phyloP scores from a whole-genome alignment of 805 yeast genomes.

The Pichia eremophila region DNA sequence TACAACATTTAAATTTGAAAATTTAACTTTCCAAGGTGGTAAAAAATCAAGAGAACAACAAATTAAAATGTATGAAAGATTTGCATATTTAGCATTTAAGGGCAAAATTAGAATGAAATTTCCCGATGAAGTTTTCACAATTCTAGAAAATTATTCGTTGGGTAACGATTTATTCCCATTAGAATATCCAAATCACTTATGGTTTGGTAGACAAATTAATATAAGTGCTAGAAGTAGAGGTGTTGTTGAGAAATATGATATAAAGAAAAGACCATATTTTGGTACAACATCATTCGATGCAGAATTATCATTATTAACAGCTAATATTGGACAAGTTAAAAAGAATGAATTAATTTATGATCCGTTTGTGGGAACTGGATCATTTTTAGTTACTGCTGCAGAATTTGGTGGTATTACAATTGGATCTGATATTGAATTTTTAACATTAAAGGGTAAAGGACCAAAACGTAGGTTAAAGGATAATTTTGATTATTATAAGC shows the following conservation, averaged over 20 bases:
- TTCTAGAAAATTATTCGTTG: conserved; percentile 62
- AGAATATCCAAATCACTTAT: conserved; percentile 45
- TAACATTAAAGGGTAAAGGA: conserved; percentile 61
- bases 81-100: conserved; percentile 57
- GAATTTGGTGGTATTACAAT: conserved; percentile 70
- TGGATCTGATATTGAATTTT: conserved; percentile 88
- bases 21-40: conserved; percentile 65
- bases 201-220: conserved; percentile 69
- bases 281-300: conserved; percentile 98
- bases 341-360: conserved; percentile 69
- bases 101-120: conserved; percentile 74
- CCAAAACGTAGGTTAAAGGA: conserved; percentile 25
- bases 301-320: conserved; percentile 76
- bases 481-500: conserved; percentile 73
- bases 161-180: conserved; percentile 28
- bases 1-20: conserved; percentile 69
- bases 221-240: conserved; percentile 51
- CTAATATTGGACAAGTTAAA: conserved; percentile 73
- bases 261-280: conserved; percentile 73
- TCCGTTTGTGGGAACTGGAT: conserved; percentile 96
- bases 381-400: conserved; percentile 82
- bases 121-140: conserved; percentile 61
- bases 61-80: conserved; percentile 58
- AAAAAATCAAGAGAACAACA: conserved; percentile 43
- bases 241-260: conserved; percentile 67